phyloP scores from a whole-genome alignment of 768 basidiomycete genomes.

The Hydnum rufescens region DNA sequence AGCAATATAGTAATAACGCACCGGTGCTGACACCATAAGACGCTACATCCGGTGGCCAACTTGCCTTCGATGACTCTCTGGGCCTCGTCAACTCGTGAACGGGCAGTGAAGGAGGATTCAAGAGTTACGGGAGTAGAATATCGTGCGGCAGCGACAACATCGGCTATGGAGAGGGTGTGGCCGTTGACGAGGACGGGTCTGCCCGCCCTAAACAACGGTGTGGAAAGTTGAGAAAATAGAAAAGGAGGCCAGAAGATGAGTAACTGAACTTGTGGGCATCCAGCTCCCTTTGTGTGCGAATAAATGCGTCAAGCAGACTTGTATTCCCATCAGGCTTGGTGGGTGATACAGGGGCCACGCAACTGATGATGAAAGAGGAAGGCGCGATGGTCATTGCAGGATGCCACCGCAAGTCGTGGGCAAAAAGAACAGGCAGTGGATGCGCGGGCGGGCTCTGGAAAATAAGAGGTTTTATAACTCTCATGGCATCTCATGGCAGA shows the following conservation, averaged over 20 bases:
- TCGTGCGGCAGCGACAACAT: conserved; percentile 57
- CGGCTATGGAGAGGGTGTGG: conserved; percentile 49
- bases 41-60: conserved; percentile 41
- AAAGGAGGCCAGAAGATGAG: too few relatives aligned
- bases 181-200: conserved; percentile 47
- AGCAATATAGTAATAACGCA: conserved; percentile 6
- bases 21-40: conserved; percentile 79
- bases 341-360: too few relatives aligned
- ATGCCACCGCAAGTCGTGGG: too few relatives aligned
- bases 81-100: conserved; percentile 31
- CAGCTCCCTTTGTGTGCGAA: conserved; percentile 27
- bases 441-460: too few relatives aligned
- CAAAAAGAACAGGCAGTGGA: too few relatives aligned
- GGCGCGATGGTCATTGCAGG: neutral
- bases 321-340: neutral
- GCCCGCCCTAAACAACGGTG: conserved; percentile 29
- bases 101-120: conserved; percentile 28
- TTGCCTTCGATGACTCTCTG: conserved; percentile 46
- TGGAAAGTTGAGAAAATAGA: conserved; percentile 15
- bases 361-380: neutral
- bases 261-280: conserved; percentile 51
- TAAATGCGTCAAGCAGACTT: conserved; percentile 7
- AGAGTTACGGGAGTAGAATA: conserved; percentile 34
- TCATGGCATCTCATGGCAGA: too few relatives aligned
- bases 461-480: too few relatives aligned